Base-by-base conservation (phyloP, 306 rosid species). In the Acacia crassicarpa region DNA sequence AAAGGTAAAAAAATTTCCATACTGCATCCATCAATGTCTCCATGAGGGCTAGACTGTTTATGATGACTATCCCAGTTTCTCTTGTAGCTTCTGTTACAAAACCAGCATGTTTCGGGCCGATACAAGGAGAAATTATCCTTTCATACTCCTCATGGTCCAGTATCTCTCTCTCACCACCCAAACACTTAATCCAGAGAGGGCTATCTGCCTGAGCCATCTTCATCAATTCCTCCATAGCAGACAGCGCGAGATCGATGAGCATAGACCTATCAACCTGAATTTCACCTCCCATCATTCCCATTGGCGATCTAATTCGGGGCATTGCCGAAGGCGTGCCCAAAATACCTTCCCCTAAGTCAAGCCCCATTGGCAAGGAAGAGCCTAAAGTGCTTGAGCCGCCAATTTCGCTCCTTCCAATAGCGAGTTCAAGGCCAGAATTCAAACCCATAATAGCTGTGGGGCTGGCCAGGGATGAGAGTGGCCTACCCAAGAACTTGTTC, bases 191-290 rank as follows among this genome's bases (percentile, higher is more conserved):
- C 99, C 99, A 95, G 40, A 93, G 82, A 51, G 92, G 88, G 53
- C 78, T 46, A 72, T 92, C 93, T 0, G 79, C 75, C 72, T 89
- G 92, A 79, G 89, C 88, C 95, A 92, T 66, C 87, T 87, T 91
- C 53, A 95, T 59, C 19, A 95, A 76, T 75, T 95, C 99, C 66
- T 92, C 92, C 99, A 95, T 93, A 46, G 99, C 92, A 48, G 81
- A 80, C 75, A 83, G 15, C 4, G 98, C 99, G 51, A 93, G 85
- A 45, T 93, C 89, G 0, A 84, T 4, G 48, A 84, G 82, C 87
- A 85, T 84, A 16, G 93, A 61, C 78, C 88, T 80, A 46, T 92
- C 93, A 7, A 74, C 16, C 3, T 87, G 91, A 45, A 63, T 6
- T 33, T 84, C 94, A 53, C 75, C 88, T 45, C 84, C 83, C 75